Conservation (phyloP, 345 rosid species). For the Clausena lansium region DNA sequence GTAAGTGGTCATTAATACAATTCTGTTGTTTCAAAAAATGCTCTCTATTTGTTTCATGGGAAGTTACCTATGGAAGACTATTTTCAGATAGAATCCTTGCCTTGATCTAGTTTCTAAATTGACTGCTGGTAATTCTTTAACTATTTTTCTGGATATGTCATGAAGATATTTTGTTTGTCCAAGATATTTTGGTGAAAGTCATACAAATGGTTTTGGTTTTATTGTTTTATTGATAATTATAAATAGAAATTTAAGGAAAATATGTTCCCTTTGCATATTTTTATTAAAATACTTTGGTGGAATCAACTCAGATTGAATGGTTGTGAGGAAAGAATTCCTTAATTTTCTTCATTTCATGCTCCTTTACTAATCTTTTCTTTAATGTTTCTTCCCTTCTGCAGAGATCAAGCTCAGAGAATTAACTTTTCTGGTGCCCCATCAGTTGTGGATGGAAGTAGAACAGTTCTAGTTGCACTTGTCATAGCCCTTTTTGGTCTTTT, state of each 20-base stretch:
- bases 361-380: background rate
- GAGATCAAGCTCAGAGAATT: conserved; percentile 74
- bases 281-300: background rate
- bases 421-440: conserved; percentile 54
- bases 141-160: background rate
- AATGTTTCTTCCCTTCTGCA: conserved; percentile 28
- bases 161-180: background rate
- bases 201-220: background rate
- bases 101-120: conserved; percentile 2
- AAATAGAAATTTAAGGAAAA: background rate
- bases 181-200: background rate
- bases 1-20: conserved; percentile 43
- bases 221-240: background rate
- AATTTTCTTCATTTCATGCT: background rate
- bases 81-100: background rate
- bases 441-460: conserved; percentile 19
- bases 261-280: background rate
- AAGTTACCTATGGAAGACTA: background rate
- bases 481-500: conserved; percentile 32
- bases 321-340: background rate
- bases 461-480: conserved; percentile 29
- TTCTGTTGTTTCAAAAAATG: background rate
- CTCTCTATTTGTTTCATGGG: background rate
- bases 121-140: background rate
- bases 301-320: conserved; percentile 1